These are phyloP conservation scores for Tubosaeta sp. DNA, from an alignment of 768 basidiomycete species.

Conservation along the genomic window DNA sequence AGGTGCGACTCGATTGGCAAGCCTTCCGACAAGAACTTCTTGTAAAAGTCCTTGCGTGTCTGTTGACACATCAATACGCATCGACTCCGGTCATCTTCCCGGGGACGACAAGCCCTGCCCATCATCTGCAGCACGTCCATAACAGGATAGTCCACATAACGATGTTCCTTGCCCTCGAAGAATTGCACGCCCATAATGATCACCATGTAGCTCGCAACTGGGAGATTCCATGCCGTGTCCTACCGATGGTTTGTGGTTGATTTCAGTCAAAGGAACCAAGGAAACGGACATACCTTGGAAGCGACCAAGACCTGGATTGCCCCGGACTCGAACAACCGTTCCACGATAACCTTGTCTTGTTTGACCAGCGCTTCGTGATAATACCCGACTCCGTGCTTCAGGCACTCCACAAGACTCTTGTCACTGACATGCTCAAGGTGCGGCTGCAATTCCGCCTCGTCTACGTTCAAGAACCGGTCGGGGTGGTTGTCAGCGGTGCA, in stretches of 20 bases:
- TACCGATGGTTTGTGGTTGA: slow-evolving; percentile 25
- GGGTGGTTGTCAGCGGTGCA: slow-evolving; percentile 83
- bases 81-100: slow-evolving; percentile 82
- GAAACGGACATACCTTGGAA: slow-evolving; percentile 61
- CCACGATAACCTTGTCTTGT: slow-evolving; percentile 92
- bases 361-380: slow-evolving; percentile 92
- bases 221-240: slow-evolving; percentile 96
- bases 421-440: slow-evolving; percentile 87
- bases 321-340: slow-evolving; percentile 87
- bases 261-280: not conserved
- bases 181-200: slow-evolving; percentile 99
- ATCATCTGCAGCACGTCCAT: slow-evolving; percentile 99
- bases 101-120: slow-evolving; percentile 93
- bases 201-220: slow-evolving; percentile 94
- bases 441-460: slow-evolving; percentile 73
- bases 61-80: slow-evolving; percentile 98
- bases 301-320: slow-evolving; percentile 94
- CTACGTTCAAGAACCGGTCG: slow-evolving; percentile 87
- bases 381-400: slow-evolving; percentile 89
- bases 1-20: slow-evolving; percentile 95
- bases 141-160: slow-evolving; percentile 96
- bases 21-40: slow-evolving; percentile 97
- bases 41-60: slow-evolving; percentile 97
- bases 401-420: slow-evolving; percentile 64
- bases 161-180: slow-evolving; percentile 96